These are phyloP conservation scores for Emergomyces pasteurianus DNA, from an alignment of 2,329 filamentous ascomycete species.

Conservation along the genomic window DNA sequence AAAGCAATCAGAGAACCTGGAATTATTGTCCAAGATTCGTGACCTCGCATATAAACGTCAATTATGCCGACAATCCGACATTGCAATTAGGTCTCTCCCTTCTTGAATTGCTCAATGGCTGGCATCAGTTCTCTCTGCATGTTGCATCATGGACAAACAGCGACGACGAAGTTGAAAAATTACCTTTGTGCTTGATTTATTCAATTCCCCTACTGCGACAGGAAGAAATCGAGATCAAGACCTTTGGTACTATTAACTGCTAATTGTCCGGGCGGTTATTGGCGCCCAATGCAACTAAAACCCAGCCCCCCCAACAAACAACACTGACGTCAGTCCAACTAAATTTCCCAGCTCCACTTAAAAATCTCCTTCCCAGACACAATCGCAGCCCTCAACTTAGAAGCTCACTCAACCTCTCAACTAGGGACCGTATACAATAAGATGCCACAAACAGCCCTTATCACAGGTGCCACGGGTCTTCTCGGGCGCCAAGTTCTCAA, in stretches of 20 bases:
- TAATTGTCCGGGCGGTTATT: too few species aligned
- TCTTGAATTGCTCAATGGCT: not conserved
- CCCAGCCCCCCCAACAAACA: too few species aligned
- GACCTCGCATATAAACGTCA: not conserved
- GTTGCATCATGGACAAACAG: not conserved
- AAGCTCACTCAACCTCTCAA: not conserved
- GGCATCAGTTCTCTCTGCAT: not conserved
- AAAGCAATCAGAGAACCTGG: too few species aligned
- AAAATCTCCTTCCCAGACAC: too few species aligned
- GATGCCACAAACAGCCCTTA: conserved; percentile 47
- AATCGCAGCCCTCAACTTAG: too few species aligned
- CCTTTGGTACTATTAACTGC: too few species aligned
- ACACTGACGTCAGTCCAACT: not conserved
- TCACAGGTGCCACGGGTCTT: conserved; percentile 77
- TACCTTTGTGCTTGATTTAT: not conserved
- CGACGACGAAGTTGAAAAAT: not conserved
- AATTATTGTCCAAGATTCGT: not conserved
- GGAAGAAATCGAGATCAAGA: too few species aligned
- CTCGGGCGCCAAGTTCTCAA: conserved; percentile 67
- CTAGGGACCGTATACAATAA: conserved; percentile 1
- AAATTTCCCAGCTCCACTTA: too few species aligned
- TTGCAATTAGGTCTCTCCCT: not conserved
- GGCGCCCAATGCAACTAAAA: too few species aligned
- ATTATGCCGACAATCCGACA: not conserved
- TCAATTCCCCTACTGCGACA: not conserved